Evolutionary conservation across 495 filamentous ascomycete genomes (phyloP).

Genomic region (Aspergillus homomorphus): DNA sequence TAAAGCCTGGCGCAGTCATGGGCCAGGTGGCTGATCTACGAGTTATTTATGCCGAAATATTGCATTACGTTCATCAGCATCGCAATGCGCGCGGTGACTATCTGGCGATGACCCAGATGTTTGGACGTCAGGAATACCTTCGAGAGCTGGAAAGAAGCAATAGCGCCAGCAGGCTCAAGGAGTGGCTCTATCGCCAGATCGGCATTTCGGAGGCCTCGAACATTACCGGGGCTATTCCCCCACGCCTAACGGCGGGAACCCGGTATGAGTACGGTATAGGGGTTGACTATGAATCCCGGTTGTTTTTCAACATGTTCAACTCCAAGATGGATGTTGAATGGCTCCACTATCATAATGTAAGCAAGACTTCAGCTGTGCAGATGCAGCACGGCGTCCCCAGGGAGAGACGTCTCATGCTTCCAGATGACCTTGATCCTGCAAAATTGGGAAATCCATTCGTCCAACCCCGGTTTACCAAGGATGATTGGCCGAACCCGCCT

Average conservation of each 20-base stretch:
- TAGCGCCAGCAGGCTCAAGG: constrained; percentile 36
- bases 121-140: constrained; percentile 56
- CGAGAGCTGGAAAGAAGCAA: constrained; percentile 49
- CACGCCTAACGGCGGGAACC: constrained; percentile 35
- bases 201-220: constrained; percentile 49
- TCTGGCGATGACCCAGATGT: constrained; percentile 54
- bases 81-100: constrained; percentile 42
- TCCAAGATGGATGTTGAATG: constrained; percentile 46
- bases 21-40: constrained; percentile 51
- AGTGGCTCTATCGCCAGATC: constrained; percentile 43
- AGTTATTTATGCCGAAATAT: constrained; percentile 47
- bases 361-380: constrained; percentile 38
- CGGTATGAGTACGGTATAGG: constrained; percentile 58
- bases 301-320: constrained; percentile 52
- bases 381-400: constrained; percentile 41
- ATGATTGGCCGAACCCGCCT: constrained; percentile 33
- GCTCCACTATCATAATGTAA: constrained; percentile 45
- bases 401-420: constrained; percentile 41
- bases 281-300: constrained; percentile 53
- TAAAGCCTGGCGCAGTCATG: constrained; percentile 52
- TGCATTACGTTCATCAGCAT: constrained; percentile 41
- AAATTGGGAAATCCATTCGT: constrained; percentile 38
- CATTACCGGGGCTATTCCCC: constrained; percentile 39
- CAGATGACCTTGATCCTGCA: constrained; percentile 38
- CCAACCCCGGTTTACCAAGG: constrained; percentile 30